phyloP scores from a whole-genome alignment of 495 filamentous ascomycete genomes.

The Podospora pseudocomata region DNA sequence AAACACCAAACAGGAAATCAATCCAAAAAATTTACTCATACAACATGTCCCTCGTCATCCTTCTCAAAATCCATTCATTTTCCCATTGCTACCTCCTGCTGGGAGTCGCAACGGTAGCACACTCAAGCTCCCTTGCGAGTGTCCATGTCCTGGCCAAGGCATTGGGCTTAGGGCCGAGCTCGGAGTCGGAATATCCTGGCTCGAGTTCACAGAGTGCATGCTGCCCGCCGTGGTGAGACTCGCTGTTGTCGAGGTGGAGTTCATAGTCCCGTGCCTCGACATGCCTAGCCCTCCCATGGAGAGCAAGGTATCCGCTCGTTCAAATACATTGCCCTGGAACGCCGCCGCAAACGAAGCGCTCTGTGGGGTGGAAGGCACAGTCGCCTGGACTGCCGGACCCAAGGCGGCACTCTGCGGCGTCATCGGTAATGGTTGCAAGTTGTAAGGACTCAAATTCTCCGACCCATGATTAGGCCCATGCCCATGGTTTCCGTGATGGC shows the following conservation, averaged over 20 bases:
- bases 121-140: conserved; percentile 7
- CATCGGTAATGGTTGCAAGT: conserved; percentile 46
- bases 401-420: conserved; percentile 79
- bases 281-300: conserved; percentile 50
- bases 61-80: conserved; percentile 17
- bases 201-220: conserved; percentile 41
- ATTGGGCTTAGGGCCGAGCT: conserved; percentile 42
- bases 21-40: neutral
- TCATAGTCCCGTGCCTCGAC: conserved; percentile 46
- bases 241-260: conserved; percentile 33
- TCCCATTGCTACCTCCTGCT: conserved; percentile 15
- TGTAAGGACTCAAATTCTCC: conserved; percentile 9
- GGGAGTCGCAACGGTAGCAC: conserved; percentile 26
- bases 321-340: conserved; percentile 68
- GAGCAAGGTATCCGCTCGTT: conserved; percentile 67
- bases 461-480: conserved; percentile 1
- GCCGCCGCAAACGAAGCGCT: conserved; percentile 61
- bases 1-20: neutral
- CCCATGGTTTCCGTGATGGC: neutral
- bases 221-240: conserved; percentile 26
- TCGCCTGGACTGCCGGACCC: conserved; percentile 84
- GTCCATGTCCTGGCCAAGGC: conserved; percentile 7
- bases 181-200: conserved; percentile 27
- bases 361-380: conserved; percentile 74
- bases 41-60: neutral